Evolutionary conservation across 192 early-diverging fungal genomes (phyloP), one percentile per base, ranked within the genome.

Genomic region (Phycomyces nitens): DNA sequence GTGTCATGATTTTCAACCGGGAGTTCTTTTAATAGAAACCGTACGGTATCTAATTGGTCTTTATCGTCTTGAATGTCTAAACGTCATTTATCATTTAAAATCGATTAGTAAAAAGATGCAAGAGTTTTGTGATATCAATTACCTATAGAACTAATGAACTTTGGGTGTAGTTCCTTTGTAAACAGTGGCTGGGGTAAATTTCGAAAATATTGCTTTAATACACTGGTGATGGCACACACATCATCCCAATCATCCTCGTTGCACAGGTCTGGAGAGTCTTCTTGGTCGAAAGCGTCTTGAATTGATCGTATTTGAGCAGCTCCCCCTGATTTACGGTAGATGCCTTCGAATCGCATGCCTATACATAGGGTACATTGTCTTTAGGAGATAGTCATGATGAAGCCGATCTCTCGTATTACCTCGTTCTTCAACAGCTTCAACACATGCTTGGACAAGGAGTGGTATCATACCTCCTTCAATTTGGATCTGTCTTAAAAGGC

Each of bases 321-420:
- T 60, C 85, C 84, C 7, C 88, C 90, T 0, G 86, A 87, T 60
- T 86, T 84, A 43, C 90, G 89, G 60, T 92, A 92, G 29, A 92
- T 86, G 29, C 90, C 90, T 73, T 92, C 78, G 52, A 78, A 87
- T 44, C 61, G 87, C 83, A 83, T 47, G 12, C 44, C 44, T 47
- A 47, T 47, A 14, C 12, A 34, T 34, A 34, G 29, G 29, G 29
- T 34, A 34, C 29, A 75, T 60, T 47, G 44, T 47, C 12, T 61
- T 22, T 9, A 61, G 53, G 41, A 15, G 54, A 27, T 23, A 51
- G 40, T n/a, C 9, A 55, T 50, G 54, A 43, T n/a, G n/a, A 64
- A 0, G 42, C 18, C 29, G 22, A 18, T 12, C 51, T 14, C 2
- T 40, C n/a, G 29, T 40, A 29, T n/a, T 41, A 52, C 34, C 82